phyloP scores from a whole-genome alignment of 176 grass and related monocot species.

The Ampelocalamus luodianensis region DNA sequence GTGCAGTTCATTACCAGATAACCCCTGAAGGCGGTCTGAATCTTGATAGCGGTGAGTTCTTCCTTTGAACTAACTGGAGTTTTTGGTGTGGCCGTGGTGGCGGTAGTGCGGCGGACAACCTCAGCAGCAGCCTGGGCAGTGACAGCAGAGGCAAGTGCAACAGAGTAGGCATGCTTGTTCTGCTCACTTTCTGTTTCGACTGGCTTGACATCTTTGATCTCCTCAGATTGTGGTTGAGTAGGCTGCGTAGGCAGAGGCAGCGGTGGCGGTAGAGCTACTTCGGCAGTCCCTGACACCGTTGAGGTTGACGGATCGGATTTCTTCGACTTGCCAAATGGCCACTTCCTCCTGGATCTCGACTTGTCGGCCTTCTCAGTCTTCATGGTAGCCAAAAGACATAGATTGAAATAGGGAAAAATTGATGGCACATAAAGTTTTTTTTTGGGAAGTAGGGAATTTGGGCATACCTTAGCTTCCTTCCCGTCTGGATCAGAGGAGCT shows the following conservation, averaged over 20 bases:
- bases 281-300: constrained; percentile 28
- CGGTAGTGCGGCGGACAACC: constrained; percentile 78
- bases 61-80: constrained; percentile 53
- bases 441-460: constrained; percentile 17
- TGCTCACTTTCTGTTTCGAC: constrained; percentile 61
- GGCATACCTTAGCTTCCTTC: constrained; percentile 65
- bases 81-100: constrained; percentile 44
- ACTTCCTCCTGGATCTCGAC: constrained; percentile 63
- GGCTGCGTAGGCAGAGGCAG: constrained; percentile 38
- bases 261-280: constrained; percentile 34
- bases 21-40: constrained; percentile 86
- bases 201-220: constrained; percentile 65
- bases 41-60: constrained; percentile 77
- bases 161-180: constrained; percentile 77
- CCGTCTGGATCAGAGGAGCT: constrained; percentile 59
- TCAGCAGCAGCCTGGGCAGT: constrained; percentile 84
- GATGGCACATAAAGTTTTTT: not conserved
- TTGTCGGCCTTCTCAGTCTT: constrained; percentile 57
- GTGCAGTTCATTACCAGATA: constrained; percentile 68
- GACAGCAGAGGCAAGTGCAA: constrained; percentile 78
- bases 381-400: constrained; percentile 12
- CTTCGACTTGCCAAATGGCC: constrained; percentile 58
- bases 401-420: constrained; percentile 24
- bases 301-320: constrained; percentile 46
- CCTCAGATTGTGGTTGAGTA: constrained; percentile 47